Base-by-base conservation (phyloP, 2,329 filamentous ascomycete genomes). In the Hysterium pulicare region DNA sequence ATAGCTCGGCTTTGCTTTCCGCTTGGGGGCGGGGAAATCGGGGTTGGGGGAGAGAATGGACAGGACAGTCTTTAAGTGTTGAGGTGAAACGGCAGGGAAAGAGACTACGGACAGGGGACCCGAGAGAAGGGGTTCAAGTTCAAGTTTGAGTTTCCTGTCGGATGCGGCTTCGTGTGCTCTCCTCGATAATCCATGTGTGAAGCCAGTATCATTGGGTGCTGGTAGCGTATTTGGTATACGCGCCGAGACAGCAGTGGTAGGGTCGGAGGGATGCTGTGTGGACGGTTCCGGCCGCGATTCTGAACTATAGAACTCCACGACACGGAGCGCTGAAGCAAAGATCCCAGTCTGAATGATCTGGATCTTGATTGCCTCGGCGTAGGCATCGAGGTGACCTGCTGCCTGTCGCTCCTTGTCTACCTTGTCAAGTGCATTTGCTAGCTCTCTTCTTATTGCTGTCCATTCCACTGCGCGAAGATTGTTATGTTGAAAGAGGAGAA, bases 291-390 rank as follows among this genome's bases (percentile, higher is more conserved):
- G 46, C 5, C 42, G 45, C 17, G 48, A 42, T 24, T 55, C 53
- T 1, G 73, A 71, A 24, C 71, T 55, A 64, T 77, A 94, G 69
- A 90, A 94, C 62, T 97, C 91, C 47, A 90, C 83, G 39, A 97
- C 80, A 52, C 86, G 84, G 48, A 97, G 73, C 1, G 91, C 90
- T 15, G 87, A 82, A 52, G 84, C 83, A 63, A 98, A 88, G 61
- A 98, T 94, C 60, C 87, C 86, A 11, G 88, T 93, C 61, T 93
- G 85, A 42, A 98, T 74, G 20, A 95, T 87, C 65, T 94, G 85
- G 20, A 97, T 65, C 68, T 87, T 84, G 52, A 93, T 77, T 30
- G 74, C 71, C 2, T 78, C 69, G n/a, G 78, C 75, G 24, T 88
- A 62, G 16, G 66, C 59, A 15, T 69, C 57, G 24, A 64, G 55